These are phyloP conservation scores for Taphrina pruni DNA, from an alignment of 1,139 yeast genomes.

Conservation along the genomic window DNA sequence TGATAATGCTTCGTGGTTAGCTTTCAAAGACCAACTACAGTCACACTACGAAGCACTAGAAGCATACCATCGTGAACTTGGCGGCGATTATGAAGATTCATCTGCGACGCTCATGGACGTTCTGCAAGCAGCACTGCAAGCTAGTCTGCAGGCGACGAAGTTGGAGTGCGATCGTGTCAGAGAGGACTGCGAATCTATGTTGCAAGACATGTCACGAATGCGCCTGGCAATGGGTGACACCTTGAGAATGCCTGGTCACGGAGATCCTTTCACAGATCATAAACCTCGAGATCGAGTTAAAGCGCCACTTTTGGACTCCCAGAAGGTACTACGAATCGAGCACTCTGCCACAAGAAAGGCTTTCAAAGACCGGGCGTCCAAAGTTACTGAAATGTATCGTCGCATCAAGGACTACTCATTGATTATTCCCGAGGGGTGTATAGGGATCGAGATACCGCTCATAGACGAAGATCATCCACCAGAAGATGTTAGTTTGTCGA, in stretches of 20 bases:
- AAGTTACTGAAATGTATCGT: constrained; percentile 17
- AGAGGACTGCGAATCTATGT: constrained; percentile 29
- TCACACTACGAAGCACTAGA: constrained; percentile 29
- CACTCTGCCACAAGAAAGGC: constrained; percentile 24
- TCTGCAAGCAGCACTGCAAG: constrained; percentile 35
- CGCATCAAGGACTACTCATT: constrained; percentile 5
- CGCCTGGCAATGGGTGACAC: constrained; percentile 35
- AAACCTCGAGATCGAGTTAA: constrained; percentile 2
- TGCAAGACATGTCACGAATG: constrained; percentile 30
- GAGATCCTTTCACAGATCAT: constrained; percentile 15
- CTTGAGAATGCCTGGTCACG: neutral
- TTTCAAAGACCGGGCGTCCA: constrained; percentile 22
- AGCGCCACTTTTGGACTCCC: constrained; percentile 33
- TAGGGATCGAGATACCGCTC: constrained; percentile 11
- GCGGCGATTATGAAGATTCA: constrained; percentile 36
- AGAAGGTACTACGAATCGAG: constrained; percentile 25
- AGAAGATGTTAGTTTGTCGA: constrained; percentile 34
- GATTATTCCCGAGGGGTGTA: neutral
- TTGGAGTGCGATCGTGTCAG: constrained; percentile 32
- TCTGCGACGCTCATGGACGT: constrained; percentile 33
- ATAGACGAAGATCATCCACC: constrained; percentile 23
- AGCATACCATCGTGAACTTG: constrained; percentile 29
- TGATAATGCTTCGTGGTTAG: constrained; percentile 23
- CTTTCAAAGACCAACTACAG: constrained; percentile 31
- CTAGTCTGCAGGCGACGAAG: constrained; percentile 26